phyloP scores from a whole-genome alignment of 306 rosid genomes.

The Citrullus colocynthis region DNA sequence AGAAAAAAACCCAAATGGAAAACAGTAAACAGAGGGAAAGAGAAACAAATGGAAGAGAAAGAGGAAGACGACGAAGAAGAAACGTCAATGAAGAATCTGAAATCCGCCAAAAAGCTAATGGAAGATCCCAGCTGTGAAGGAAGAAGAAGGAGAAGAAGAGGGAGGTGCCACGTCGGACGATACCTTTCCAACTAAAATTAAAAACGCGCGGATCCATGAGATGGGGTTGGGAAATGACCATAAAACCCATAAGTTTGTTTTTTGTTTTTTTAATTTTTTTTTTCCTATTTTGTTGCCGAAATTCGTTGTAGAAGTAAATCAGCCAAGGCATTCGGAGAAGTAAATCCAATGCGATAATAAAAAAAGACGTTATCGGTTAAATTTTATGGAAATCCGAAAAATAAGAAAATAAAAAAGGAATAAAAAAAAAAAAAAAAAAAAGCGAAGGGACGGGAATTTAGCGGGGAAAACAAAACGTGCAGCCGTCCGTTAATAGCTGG shows the following conservation, averaged over 20 bases:
- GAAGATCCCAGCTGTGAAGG: neutral
- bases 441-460: neutral
- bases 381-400: neutral
- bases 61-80: neutral
- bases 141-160: neutral
- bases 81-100: conserved; percentile 6
- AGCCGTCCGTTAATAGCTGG: conserved; percentile 11
- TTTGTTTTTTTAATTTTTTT: neutral
- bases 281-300: neutral
- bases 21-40: conserved; percentile 6
- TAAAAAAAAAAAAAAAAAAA: neutral
- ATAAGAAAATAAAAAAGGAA: neutral
- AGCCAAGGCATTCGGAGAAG: neutral
- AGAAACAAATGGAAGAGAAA: too few species aligned
- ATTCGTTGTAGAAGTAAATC: neutral
- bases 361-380: neutral
- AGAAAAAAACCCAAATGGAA: neutral
- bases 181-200: neutral
- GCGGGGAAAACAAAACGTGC: neutral
- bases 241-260: neutral
- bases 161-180: conserved; percentile 19
- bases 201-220: neutral
- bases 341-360: neutral
- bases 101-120: conserved; percentile 3
- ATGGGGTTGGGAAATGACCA: neutral